phyloP scores from a whole-genome alignment of 306 rosid species.

The Sesbania bispinosa region DNA sequence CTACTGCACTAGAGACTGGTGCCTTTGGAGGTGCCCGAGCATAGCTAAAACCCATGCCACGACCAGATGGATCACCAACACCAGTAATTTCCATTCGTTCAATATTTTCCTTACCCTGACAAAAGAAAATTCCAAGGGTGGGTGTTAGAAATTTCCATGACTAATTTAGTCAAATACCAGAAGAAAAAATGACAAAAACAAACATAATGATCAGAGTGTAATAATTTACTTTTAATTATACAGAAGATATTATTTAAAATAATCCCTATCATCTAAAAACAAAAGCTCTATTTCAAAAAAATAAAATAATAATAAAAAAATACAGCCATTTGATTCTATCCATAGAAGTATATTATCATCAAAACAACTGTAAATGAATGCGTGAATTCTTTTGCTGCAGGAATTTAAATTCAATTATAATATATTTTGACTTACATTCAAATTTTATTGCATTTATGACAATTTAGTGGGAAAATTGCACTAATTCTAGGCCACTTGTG shows the following conservation, averaged over 20 bases:
- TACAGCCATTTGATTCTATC: background rate
- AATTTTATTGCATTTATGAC: slow-evolving; percentile 10
- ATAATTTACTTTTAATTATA: background rate
- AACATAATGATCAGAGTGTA: background rate
- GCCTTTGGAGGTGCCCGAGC: slow-evolving; percentile 85
- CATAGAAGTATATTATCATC: background rate
- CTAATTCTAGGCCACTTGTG: background rate
- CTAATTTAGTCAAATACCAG: slow-evolving; percentile 15
- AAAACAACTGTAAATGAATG: background rate
- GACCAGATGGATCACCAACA: slow-evolving; percentile 97
- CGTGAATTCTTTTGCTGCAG: background rate
- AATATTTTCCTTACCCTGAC: slow-evolving; percentile 89
- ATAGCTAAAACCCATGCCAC: slow-evolving; percentile 92
- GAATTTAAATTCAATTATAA: too few relatives aligned
- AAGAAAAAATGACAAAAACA: background rate
- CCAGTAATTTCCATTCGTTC: slow-evolving; percentile 93
- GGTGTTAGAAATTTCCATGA: background rate
- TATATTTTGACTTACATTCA: background rate
- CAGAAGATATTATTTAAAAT: background rate
- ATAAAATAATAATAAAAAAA: background rate
- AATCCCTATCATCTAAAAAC: background rate
- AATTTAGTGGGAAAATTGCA: background rate
- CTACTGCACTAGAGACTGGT: slow-evolving; percentile 67
- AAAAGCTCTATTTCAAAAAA: background rate
- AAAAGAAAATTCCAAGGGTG: background rate